Conservation (phyloP, 2,329 filamentous ascomycete genomes). For the Fusarium nanum region DNA sequence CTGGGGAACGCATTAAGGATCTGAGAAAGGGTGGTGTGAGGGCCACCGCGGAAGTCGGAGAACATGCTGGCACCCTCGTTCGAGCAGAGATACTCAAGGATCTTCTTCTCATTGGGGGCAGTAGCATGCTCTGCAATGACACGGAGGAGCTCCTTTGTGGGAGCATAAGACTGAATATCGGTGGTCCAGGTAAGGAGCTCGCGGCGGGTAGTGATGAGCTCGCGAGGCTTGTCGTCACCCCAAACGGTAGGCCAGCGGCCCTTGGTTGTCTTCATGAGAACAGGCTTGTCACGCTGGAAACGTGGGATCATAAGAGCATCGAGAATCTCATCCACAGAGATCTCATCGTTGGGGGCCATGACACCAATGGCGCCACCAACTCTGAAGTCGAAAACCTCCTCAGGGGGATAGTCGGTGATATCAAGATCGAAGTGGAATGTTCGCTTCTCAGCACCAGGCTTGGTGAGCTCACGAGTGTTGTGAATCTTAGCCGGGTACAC, state of each 20-base stretch:
- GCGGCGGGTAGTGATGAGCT: conserved; percentile 88
- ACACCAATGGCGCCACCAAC: conserved; percentile 96
- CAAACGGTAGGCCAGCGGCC: conserved; percentile 98
- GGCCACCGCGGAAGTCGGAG: conserved; percentile 92
- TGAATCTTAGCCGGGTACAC: conserved; percentile 92
- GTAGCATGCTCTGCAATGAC: conserved; percentile 86
- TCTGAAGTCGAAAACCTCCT: conserved; percentile 89
- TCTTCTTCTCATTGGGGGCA: conserved; percentile 86
- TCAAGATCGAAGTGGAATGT: conserved; percentile 98
- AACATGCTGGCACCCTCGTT: conserved; percentile 92
- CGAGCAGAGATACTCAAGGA: conserved; percentile 86
- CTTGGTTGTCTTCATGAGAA: conserved; percentile 79
- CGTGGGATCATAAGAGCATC: conserved; percentile 84
- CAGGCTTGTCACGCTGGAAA: conserved; percentile 84
- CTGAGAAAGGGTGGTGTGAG: conserved; percentile 86
- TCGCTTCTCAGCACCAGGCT: conserved; percentile 89
- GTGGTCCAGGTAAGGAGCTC: conserved; percentile 96
- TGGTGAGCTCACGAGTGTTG: conserved; percentile 86
- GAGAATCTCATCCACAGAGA: conserved; percentile 84
- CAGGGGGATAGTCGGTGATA: conserved; percentile 91
- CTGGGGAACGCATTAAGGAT: conserved; percentile 93
- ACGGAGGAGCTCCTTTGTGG: conserved; percentile 87
- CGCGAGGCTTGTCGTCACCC: conserved; percentile 87
- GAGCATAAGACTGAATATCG: conserved; percentile 92
- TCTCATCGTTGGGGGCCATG: conserved; percentile 84